Conservation (phyloP, 2,329 filamentous ascomycete genomes). For the Diplodia mutila region DNA sequence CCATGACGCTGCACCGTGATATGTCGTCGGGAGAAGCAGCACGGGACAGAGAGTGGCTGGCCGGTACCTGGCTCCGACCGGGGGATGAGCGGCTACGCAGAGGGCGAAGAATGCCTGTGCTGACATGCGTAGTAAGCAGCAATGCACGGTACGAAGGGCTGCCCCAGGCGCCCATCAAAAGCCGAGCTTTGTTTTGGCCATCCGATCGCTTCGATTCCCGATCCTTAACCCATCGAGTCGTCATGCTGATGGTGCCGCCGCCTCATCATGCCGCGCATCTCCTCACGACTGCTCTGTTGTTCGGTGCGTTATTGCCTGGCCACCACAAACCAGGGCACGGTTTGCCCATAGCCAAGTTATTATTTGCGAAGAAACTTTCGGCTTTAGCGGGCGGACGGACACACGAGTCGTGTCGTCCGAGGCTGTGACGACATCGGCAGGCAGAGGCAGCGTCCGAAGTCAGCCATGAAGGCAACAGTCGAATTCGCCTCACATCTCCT, state of each 20-base stretch:
- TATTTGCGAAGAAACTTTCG: not conserved
- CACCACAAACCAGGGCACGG: no score
- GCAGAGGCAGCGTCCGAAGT: not conserved
- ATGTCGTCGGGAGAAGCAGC: not conserved
- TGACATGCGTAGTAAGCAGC: not conserved
- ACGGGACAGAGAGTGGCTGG: constrained; percentile 2
- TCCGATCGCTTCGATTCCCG: constrained; percentile 10
- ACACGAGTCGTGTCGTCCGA: not conserved
- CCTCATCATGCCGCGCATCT: not conserved
- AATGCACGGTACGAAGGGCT: constrained; percentile 9
- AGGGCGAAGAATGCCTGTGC: not conserved
- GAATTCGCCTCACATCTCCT: not conserved
- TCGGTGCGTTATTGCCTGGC: not conserved
- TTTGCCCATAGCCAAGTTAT: not conserved
- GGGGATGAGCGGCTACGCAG: constrained; percentile 13
- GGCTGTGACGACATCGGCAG: constrained; percentile 12
- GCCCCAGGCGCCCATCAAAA: constrained; percentile 12
- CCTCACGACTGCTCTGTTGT: not conserved
- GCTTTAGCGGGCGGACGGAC: not conserved
- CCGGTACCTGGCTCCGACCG: not conserved
- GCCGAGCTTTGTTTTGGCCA: constrained; percentile 14
- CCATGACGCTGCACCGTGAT: not conserved
- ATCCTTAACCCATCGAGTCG: not conserved
- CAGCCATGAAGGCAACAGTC: not conserved
- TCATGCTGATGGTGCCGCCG: not conserved